Evolutionary conservation across 2,329 filamentous ascomycete genomes (phyloP), one percentile per base, ranked within the genome.

Genomic region (Neocatenulostroma microsporum): DNA sequence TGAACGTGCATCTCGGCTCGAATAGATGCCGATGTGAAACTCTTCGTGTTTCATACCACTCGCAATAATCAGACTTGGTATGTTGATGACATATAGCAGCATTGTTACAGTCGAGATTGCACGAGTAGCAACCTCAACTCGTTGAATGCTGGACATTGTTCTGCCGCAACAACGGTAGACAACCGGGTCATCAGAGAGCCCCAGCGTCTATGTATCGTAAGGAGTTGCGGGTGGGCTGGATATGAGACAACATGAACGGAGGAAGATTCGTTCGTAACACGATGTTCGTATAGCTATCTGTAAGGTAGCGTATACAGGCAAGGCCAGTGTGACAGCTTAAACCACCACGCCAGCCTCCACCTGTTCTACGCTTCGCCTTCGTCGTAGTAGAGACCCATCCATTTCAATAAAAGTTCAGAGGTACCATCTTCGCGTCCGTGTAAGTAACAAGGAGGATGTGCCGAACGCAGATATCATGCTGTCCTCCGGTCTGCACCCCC

Each of bases 401-500:
- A 29, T 10, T 9, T 29, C 26, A 10, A 36, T 41, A 52, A 48
- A 32, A 45, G 41, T 62, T 96, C 89, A 96, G 89, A 95, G 85
- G 84, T 93, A 82, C 86, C 83, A 40, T 83, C 74, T 82, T 85
- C 78, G 88, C 91, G 89, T 94, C 80, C 89, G 88, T 85, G 74
- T 68, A 70, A 68, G 76, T 85, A 93, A 95, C 87, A 96, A 95
- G 89, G 82, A 34, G 74, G 67, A 74, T 94, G 89, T 95, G 91
- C 85, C 89, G 87, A 84, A 95, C 91, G 87, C 91, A 81, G 75
- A 87, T 87, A 80, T 96, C 91, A 98, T 76, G 72, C 77, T 82
- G 68, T 76, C 77, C 67, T 67, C 68, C 70, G 47, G 66, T 65
- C 72, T 69, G 69, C 64, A 74, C 68, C 67, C 74, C 73, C 73